Evolutionary conservation across 78 protist species (phyloP).

Genomic region (Guillardia theta): DNA sequence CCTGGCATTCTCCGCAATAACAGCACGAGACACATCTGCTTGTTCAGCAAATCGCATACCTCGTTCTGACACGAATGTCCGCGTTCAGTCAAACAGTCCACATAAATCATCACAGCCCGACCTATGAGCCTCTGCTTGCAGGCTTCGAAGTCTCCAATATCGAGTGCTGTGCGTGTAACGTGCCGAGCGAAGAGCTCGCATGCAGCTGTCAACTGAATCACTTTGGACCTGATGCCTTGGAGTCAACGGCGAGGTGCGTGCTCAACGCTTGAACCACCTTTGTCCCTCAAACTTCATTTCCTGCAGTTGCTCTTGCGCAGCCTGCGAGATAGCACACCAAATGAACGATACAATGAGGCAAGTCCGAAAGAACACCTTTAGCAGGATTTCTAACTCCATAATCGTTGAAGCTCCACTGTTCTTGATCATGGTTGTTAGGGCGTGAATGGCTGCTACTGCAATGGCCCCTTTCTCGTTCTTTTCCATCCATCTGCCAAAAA

Average conservation of each 20-base stretch:
- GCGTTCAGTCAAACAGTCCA: background rate
- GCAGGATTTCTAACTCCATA: constrained; percentile 29
- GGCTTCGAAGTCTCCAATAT: background rate
- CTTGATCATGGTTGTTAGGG: background rate
- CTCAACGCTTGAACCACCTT: background rate
- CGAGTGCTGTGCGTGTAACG: background rate
- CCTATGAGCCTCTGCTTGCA: constrained; percentile 4
- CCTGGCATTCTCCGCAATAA: background rate
- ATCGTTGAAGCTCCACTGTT: background rate
- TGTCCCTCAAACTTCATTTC: constrained; percentile 26
- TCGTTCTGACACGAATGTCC: background rate
- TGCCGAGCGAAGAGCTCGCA: constrained; percentile 22
- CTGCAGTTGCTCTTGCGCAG: constrained; percentile 29
- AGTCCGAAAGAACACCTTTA: background rate
- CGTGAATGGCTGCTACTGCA: constrained; percentile 4
- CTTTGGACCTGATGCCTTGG: background rate
- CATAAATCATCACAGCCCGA: background rate
- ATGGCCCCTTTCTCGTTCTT: background rate
- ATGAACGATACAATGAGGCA: background rate
- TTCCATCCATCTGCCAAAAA: background rate
- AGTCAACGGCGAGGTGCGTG: background rate
- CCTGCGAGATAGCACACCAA: background rate
- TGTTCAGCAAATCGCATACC: background rate
- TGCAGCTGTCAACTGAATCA: background rate
- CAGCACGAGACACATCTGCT: background rate